Conservation (phyloP, 164 flowering plant species). For the Kalanchoe fedtschenkoi region DNA sequence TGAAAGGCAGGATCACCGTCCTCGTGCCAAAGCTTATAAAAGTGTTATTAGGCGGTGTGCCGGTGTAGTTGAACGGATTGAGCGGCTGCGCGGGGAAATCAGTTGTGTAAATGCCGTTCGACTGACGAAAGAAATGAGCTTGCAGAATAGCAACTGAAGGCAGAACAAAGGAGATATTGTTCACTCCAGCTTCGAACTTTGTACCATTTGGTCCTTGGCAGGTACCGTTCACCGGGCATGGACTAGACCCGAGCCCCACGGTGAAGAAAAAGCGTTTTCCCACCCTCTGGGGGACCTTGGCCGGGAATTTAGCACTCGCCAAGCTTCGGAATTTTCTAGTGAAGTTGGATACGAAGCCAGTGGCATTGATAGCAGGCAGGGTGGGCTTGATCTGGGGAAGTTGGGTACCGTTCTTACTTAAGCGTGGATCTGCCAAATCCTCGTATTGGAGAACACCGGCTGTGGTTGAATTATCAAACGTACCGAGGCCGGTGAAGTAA, state of each 20-base stretch:
- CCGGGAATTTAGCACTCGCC: slow-evolving; percentile 7
- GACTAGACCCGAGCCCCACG: slow-evolving; percentile 8
- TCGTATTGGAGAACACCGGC: slow-evolving; percentile 9
- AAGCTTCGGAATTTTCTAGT: slow-evolving; percentile 6
- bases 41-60: slow-evolving; percentile 8
- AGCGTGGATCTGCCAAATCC: background rate
- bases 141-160: slow-evolving; percentile 6
- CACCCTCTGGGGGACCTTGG: slow-evolving; percentile 6
- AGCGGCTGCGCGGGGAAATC: slow-evolving; percentile 7
- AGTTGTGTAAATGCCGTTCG: slow-evolving; percentile 6
- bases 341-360: slow-evolving; percentile 7
- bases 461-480: slow-evolving; percentile 8
- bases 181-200: slow-evolving; percentile 5
- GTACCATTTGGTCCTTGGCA: slow-evolving; percentile 12
- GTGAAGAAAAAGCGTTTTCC: slow-evolving; percentile 10
- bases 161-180: slow-evolving; percentile 4
- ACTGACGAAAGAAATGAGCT: slow-evolving; percentile 5
- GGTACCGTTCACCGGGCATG: slow-evolving; percentile 6
- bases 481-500: slow-evolving; percentile 10
- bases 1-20: background rate
- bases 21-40: slow-evolving; percentile 7
- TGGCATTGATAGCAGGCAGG: slow-evolving; percentile 10
- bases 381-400: slow-evolving; percentile 1
- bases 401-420: background rate
- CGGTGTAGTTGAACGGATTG: slow-evolving; percentile 9